Base-by-base conservation (phyloP, 176 grass and related monocot genomes). In the Sorghum bicolor region DNA sequence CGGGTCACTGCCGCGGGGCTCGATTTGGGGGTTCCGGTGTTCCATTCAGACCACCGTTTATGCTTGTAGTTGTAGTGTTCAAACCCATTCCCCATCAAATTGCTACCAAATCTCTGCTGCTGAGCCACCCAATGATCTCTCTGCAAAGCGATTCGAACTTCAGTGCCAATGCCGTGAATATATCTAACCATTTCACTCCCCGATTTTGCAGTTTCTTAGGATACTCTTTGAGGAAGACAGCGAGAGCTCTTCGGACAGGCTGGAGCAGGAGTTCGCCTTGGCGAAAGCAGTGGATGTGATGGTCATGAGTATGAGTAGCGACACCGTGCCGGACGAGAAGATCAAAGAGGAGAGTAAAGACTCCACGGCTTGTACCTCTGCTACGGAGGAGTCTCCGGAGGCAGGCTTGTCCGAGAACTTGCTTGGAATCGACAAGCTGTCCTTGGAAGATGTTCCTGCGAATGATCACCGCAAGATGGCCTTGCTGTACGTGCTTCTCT, bases 241-340 rank as follows among this genome's bases (percentile, higher is more conserved):
- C 32, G 96, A 90, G 75, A 53, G 55, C 38, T 90, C 91, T 24
- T 84, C 80, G n/a, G 93, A 92, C 40, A 92, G 40, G 38, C 33
- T 78, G 12, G 85, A 93, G 48, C 91, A 90, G 77, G 93, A 98
- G 24, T 80, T 89, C 29, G 93, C 93, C 64, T 70, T 95, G 81
- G 82, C 82, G 0, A 95, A 95, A 86, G 91, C 87, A 30, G 70
- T 94, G 15, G 91, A 98, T 87, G 89, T 83, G 1, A 98, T 95
- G 96, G 91, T 72, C 10, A 92, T 95, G 96, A 93, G 69, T 67
- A 70, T 98, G 86, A 76, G 83, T 58, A 79, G 41, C 62, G 63
- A 38, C 26, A 22, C 13, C 22, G 24, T 3, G 4, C 64, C 22
- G 10, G 80, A 57, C 28, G 40, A 76, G 22, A 4, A 22, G 75